Conservation (phyloP, 257 asterid species). For the Nyctanthes arbortristis region DNA sequence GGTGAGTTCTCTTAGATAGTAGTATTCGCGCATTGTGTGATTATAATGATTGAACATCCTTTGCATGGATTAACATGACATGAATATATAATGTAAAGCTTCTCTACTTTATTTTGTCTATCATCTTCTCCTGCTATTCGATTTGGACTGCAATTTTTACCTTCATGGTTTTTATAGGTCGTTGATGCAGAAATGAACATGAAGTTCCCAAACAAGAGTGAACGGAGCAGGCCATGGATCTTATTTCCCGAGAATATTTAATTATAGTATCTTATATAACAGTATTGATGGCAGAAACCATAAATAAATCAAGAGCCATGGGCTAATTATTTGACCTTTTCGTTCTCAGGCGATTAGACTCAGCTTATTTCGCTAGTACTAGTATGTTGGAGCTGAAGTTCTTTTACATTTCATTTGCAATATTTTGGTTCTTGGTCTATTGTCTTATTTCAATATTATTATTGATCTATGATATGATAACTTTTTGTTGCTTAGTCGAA, state of each 20-base stretch:
- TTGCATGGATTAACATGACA: not conserved
- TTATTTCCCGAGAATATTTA: conserved; percentile 38
- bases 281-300: not conserved
- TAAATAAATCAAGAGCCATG: not conserved
- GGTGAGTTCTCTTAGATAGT: conserved; percentile 43
- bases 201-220: conserved; percentile 73
- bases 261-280: not conserved
- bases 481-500: no score
- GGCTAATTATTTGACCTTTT: not conserved
- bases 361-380: not conserved
- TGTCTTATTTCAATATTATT: not conserved
- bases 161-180: not conserved
- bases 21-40: no score
- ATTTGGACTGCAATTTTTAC: not conserved
- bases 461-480: no score
- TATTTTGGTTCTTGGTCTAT: not conserved
- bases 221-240: conserved; percentile 85
- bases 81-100: not conserved
- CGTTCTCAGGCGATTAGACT: not conserved
- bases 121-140: not conserved
- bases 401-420: not conserved
- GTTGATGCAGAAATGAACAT: conserved; percentile 50
- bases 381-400: not conserved
- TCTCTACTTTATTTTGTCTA: not conserved
- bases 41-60: not conserved